Evolutionary conservation across 345 rosid species (phyloP).

Genomic region (Eucalyptus lansdowneana): DNA sequence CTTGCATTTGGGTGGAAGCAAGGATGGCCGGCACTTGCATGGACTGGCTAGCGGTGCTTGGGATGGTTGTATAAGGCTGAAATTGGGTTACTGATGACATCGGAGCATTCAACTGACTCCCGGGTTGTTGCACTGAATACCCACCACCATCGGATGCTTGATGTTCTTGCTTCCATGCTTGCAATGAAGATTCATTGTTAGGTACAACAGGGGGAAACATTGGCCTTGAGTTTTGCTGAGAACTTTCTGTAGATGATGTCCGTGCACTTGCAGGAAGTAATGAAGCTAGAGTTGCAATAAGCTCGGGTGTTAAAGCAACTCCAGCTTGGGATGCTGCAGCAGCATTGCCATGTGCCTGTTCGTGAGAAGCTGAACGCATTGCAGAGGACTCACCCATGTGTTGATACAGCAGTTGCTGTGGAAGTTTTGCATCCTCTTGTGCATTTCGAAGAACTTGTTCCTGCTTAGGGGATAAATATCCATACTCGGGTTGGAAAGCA

Average conservation of each 20-base stretch:
- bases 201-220: conserved; percentile 20
- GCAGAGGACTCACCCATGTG: conserved; percentile 14
- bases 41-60: conserved; percentile 25
- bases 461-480: conserved; percentile 10
- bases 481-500: conserved; percentile 21
- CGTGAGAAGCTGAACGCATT: conserved; percentile 21
- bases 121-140: conserved; percentile 29
- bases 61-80: conserved; percentile 28
- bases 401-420: conserved; percentile 16
- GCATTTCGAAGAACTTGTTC: conserved; percentile 32
- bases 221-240: conserved; percentile 29
- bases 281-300: conserved; percentile 63
- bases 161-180: conserved; percentile 39
- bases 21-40: conserved; percentile 13
- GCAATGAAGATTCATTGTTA: conserved; percentile 22
- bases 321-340: conserved; percentile 40
- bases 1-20: conserved; percentile 32
- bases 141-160: conserved; percentile 23
- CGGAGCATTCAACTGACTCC: conserved; percentile 35
- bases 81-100: conserved; percentile 17
- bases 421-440: conserved; percentile 35
- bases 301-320: conserved; percentile 67
- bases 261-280: conserved; percentile 52
- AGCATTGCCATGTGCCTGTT: conserved; percentile 11
- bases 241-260: conserved; percentile 23